Conservation (phyloP, 352 stramenopile species). For the Phytopythium mirpurense region DNA sequence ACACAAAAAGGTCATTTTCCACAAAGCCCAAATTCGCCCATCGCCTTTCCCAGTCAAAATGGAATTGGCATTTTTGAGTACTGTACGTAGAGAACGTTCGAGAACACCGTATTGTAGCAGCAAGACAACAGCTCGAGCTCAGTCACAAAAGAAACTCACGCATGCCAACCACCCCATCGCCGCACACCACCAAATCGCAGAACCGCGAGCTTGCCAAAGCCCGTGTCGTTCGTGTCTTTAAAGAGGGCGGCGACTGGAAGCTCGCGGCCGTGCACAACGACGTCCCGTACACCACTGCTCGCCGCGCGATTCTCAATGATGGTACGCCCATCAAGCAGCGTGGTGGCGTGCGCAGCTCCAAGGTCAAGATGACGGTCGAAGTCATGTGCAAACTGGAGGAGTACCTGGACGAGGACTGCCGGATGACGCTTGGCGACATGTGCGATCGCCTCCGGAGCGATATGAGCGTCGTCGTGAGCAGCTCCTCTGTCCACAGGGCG, state of each 20-base stretch:
- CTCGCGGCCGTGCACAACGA: constrained; percentile 3
- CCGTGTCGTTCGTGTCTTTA: constrained; percentile 6
- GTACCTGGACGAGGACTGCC: constrained; percentile 14
- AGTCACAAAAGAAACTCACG: background rate
- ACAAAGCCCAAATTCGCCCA: background rate
- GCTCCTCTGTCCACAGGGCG: constrained; percentile 7
- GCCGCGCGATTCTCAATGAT: background rate
- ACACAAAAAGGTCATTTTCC: background rate
- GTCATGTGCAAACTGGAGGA: constrained; percentile 13
- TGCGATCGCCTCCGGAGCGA: constrained; percentile 7
- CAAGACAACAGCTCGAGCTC: background rate
- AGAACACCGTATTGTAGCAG: background rate
- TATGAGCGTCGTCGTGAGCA: constrained; percentile 6
- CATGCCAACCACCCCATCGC: background rate
- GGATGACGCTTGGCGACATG: constrained; percentile 1
- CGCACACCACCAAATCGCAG: background rate
- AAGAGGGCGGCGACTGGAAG: constrained; percentile 3
- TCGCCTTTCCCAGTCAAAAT: background rate
- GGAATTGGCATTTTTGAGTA: background rate
- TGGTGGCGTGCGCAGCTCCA: background rate
- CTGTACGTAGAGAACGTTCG: too few relatives aligned
- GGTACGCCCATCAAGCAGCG: constrained; percentile 1
- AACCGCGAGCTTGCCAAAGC: constrained; percentile 6
- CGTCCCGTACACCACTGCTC: constrained; percentile 1
- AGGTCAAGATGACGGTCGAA: constrained; percentile 15